These are phyloP conservation scores for Aspergillus carbonarius DNA, from an alignment of 2,329 filamentous ascomycete genomes.

Conservation along the genomic window DNA sequence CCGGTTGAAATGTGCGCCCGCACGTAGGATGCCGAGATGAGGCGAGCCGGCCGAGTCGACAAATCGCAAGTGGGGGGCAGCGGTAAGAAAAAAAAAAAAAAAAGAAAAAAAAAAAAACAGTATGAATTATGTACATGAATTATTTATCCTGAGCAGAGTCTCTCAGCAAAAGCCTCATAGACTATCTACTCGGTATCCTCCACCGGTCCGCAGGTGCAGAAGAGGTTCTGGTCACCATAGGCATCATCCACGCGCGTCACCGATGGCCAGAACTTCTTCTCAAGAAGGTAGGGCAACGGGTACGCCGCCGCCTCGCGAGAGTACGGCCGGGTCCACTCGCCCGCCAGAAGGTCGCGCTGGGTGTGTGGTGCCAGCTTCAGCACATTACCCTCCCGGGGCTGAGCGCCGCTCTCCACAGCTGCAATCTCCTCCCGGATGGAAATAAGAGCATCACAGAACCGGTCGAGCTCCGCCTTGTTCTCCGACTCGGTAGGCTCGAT, in stretches of 20 bases:
- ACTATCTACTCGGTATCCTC: slow-evolving; percentile 52
- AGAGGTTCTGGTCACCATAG: slow-evolving; percentile 87
- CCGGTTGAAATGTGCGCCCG: too few relatives aligned
- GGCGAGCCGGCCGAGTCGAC: too few relatives aligned
- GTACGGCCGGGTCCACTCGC: slow-evolving; percentile 82
- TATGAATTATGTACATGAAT: too few relatives aligned
- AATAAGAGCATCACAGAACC: slow-evolving; percentile 88
- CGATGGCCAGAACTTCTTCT: slow-evolving; percentile 98
- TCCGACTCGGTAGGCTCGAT: slow-evolving; percentile 96
- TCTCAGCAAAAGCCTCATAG: slow-evolving; percentile 7
- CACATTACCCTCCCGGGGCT: slow-evolving; percentile 74
- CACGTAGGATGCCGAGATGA: too few relatives aligned
- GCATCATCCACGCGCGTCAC: slow-evolving; percentile 86
- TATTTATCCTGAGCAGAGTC: too few relatives aligned
- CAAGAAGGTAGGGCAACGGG: slow-evolving; percentile 73
- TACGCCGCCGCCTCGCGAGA: slow-evolving; percentile 81
- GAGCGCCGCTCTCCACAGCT: slow-evolving; percentile 75
- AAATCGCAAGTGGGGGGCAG: too few relatives aligned
- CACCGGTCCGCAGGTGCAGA: slow-evolving; percentile 90
- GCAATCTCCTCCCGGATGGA: slow-evolving; percentile 82
- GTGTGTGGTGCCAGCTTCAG: slow-evolving; percentile 88
- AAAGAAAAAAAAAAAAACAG: too few relatives aligned
- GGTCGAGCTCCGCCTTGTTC: slow-evolving; percentile 86
- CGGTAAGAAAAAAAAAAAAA: too few relatives aligned
- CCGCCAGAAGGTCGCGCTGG: slow-evolving; percentile 72